phyloP scores from a whole-genome alignment of 176 grass and related monocot genomes.

The Hyparrhenia diplandra region DNA sequence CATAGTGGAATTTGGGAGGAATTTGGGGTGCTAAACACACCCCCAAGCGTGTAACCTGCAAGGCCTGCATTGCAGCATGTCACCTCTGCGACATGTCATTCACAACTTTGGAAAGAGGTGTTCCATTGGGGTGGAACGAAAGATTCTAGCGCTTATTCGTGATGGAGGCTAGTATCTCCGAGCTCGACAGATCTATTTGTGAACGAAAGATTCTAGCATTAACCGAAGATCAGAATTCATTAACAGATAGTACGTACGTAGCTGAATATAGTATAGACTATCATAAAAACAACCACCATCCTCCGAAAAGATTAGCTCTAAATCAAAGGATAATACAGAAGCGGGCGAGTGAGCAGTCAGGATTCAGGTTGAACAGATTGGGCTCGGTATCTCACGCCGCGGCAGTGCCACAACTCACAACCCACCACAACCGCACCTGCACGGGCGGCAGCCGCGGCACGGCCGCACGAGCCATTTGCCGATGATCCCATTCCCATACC shows the following conservation, averaged over 20 bases:
- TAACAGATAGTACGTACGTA: not conserved
- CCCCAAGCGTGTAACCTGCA: constrained; percentile 7
- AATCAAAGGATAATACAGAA: no score
- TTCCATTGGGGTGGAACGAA: not conserved
- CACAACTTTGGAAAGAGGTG: not conserved
- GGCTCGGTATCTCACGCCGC: no score
- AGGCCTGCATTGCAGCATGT: not conserved
- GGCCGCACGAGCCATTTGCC: no score
- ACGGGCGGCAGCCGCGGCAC: no score
- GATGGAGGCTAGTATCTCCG: not conserved
- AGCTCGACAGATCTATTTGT: not conserved
- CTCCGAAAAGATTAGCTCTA: no score
- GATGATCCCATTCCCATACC: no score
- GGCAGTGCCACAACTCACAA: no score
- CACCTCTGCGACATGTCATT: not conserved
- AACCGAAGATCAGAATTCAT: not conserved
- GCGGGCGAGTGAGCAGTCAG: not conserved
- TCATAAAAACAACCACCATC: no score
- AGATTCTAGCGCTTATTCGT: not conserved
- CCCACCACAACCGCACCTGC: not conserved
- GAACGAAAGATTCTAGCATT: no score
- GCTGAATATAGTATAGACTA: no score
- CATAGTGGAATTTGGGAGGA: no score
- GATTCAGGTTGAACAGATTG: not conserved
- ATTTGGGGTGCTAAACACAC: no score